Evolutionary conservation across 1,284 basidiomycete species (phyloP).

Genomic region (Agaricales sp.): DNA sequence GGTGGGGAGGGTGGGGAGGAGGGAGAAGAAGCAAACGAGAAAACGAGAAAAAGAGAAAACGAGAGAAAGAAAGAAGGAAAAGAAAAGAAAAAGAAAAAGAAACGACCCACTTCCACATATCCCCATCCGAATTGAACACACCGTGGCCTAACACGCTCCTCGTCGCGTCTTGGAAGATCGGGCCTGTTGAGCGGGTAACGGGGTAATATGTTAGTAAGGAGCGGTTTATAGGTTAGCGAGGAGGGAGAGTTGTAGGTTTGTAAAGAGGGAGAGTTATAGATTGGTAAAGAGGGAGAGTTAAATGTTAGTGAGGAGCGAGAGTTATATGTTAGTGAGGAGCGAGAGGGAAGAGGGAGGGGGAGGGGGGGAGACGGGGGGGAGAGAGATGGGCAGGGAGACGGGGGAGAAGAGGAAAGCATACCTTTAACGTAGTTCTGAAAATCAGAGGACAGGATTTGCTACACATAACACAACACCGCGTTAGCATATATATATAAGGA

Average conservation of each 20-base stretch:
- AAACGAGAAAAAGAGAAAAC: constrained; percentile 26
- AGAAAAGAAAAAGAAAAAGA: neutral
- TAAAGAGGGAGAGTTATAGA: no score
- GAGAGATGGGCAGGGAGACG: no score
- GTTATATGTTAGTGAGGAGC: neutral
- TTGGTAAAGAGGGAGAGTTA: no score
- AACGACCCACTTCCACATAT: constrained; percentile 26
- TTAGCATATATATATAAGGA: no score
- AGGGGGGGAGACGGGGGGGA: no score
- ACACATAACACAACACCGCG: neutral
- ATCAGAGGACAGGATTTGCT: constrained; percentile 30
- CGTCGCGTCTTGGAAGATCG: constrained; percentile 17
- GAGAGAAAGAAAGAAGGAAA: neutral
- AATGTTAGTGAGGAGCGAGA: neutral
- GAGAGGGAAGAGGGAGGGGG: no score
- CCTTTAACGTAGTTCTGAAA: constrained; percentile 34
- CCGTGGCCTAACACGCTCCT: constrained; percentile 29
- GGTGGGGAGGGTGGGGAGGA: constrained; percentile 30
- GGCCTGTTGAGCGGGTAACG: constrained; percentile 2
- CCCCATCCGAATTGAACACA: constrained; percentile 37
- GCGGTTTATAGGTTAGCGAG: no score
- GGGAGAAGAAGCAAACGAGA: constrained; percentile 34
- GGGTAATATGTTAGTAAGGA: no score
- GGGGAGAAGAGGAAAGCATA: no score
- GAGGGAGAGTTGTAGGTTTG: no score